Conservation (phyloP, 75 land plant genomes). For the Pinus taeda region DNA sequence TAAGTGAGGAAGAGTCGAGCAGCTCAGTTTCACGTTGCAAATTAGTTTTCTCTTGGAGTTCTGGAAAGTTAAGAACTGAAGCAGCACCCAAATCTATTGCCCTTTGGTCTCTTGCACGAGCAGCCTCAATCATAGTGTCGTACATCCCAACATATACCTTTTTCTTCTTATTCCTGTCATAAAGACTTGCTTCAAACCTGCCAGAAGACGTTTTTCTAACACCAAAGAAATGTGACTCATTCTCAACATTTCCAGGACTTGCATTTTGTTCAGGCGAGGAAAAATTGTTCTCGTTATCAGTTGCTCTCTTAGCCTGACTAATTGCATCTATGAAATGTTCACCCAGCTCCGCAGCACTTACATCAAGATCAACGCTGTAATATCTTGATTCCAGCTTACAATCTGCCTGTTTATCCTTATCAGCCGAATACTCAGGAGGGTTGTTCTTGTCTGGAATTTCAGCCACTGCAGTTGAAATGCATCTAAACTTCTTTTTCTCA, state of each 20-base stretch:
- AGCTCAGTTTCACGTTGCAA: not conserved
- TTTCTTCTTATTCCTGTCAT: slow-evolving; percentile 23
- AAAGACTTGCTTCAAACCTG: slow-evolving; percentile 30
- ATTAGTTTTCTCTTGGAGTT: slow-evolving; percentile 8
- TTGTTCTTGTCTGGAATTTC: not conserved
- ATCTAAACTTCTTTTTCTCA: slow-evolving; percentile 10
- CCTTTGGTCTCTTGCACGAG: slow-evolving; percentile 27
- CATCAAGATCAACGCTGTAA: not conserved
- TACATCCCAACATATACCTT: slow-evolving; percentile 35
- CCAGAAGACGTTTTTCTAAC: slow-evolving; percentile 31
- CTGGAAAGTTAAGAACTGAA: slow-evolving; percentile 28
- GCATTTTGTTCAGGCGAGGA: not conserved
- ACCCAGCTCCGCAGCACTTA: not conserved
- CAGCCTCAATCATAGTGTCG: slow-evolving; percentile 21
- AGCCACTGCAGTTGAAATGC: slow-evolving; percentile 1
- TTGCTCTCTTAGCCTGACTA: not conserved
- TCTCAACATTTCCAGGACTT: slow-evolving; percentile 11
- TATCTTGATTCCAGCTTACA: not conserved
- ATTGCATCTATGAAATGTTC: not conserved
- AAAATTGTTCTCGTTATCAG: slow-evolving; percentile 6
- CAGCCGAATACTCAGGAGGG: not conserved
- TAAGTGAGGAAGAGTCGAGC: not conserved
- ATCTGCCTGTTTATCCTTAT: not conserved
- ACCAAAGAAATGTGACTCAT: slow-evolving; percentile 21
- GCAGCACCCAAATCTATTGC: slow-evolving; percentile 21